Conservation (phyloP, 2,329 filamentous ascomycete species). For the Lachnellula hyalina region DNA sequence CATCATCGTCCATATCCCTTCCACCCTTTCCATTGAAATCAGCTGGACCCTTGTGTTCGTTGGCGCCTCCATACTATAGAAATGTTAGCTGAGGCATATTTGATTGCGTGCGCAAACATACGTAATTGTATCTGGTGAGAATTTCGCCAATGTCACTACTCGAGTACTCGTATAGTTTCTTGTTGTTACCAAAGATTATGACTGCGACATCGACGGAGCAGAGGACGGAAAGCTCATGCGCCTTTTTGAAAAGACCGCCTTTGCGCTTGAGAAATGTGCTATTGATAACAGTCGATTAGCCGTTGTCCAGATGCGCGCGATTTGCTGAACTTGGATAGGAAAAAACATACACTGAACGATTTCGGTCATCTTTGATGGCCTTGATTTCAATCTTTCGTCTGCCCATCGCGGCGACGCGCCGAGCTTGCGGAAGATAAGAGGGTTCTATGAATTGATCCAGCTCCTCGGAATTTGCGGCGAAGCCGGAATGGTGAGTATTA, state of each 20-base stretch:
- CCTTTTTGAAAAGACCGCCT: slow-evolving; percentile 98
- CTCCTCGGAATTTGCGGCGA: slow-evolving; percentile 15
- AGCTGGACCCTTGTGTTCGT: slow-evolving; percentile 91
- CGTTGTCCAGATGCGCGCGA: slow-evolving; percentile 1
- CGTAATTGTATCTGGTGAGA: slow-evolving; percentile 83
- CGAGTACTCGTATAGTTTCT: slow-evolving; percentile 98
- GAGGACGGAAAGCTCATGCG: slow-evolving; percentile 93
- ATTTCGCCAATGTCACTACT: slow-evolving; percentile 90
- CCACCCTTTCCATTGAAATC: slow-evolving; percentile 76
- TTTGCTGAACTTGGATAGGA: neutral
- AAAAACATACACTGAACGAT: slow-evolving; percentile 78
- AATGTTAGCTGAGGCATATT: slow-evolving; percentile 17
- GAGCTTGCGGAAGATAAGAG: slow-evolving; percentile 23
- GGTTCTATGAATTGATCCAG: slow-evolving; percentile 29
- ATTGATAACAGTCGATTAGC: slow-evolving; percentile 17
- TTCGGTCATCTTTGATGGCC: slow-evolving; percentile 97
- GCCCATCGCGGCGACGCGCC: slow-evolving; percentile 61
- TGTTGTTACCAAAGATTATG: slow-evolving; percentile 98
- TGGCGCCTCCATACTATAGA: slow-evolving; percentile 76
- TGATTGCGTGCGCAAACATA: slow-evolving; percentile 45
- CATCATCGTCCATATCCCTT: slow-evolving; percentile 70
- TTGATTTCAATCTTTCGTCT: slow-evolving; percentile 99
- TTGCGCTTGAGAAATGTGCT: slow-evolving; percentile 99
- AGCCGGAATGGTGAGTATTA: neutral
- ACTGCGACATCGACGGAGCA: slow-evolving; percentile 98